Conservation (phyloP, 495 filamentous ascomycete species). For the Penicillium psychrofluorescens region DNA sequence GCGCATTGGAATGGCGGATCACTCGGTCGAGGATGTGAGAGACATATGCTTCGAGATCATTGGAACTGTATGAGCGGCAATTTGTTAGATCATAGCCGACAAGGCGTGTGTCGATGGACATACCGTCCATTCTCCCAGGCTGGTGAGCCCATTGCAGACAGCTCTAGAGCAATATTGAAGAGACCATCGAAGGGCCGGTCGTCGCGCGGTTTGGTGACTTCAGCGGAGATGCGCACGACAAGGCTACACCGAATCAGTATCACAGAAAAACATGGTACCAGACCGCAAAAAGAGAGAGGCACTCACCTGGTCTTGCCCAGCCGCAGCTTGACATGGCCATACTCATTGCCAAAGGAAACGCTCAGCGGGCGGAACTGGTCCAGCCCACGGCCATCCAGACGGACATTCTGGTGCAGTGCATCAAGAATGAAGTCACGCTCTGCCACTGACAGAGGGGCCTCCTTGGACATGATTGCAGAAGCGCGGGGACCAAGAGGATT, state of each 20-base stretch:
- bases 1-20: slow-evolving; percentile 79
- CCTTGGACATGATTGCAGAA: slow-evolving; percentile 67
- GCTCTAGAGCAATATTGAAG: slow-evolving; percentile 84
- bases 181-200: slow-evolving; percentile 92
- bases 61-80: slow-evolving; percentile 41
- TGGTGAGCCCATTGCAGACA: slow-evolving; percentile 87
- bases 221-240: slow-evolving; percentile 76
- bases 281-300: not conserved
- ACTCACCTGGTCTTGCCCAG: slow-evolving; percentile 83
- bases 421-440: slow-evolving; percentile 71
- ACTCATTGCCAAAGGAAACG: slow-evolving; percentile 79
- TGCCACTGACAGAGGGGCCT: slow-evolving; percentile 72
- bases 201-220: slow-evolving; percentile 72
- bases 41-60: slow-evolving; percentile 73
- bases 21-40: slow-evolving; percentile 87
- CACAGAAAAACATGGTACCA: not conserved
- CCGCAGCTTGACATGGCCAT: slow-evolving; percentile 82
- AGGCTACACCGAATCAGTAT: slow-evolving; percentile 47
- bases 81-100: not conserved
- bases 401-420: slow-evolving; percentile 65
- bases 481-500: slow-evolving; percentile 15
- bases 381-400: slow-evolving; percentile 73
- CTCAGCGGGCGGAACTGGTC: slow-evolving; percentile 72
- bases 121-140: slow-evolving; percentile 81
- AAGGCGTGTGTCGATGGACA: slow-evolving; percentile 4